Evolutionary conservation across 2,329 filamentous ascomycete genomes (phyloP), one percentile per base, ranked within the genome.

Genomic region (Xylaria sp.): DNA sequence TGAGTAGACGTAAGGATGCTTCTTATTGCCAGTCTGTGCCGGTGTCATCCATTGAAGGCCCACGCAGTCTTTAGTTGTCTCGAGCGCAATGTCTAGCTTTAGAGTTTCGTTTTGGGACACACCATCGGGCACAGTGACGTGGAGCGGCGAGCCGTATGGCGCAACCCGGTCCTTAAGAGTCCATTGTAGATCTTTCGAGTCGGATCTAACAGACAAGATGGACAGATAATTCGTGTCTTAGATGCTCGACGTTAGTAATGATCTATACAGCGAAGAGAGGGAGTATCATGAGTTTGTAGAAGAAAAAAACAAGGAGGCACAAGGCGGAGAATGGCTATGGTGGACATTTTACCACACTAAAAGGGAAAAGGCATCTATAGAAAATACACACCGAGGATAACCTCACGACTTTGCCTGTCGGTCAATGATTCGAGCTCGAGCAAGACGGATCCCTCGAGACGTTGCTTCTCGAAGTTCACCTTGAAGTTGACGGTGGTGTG

Each of bases 1-100:
- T 44, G 92, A 96, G 81, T 98, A 98, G 88, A 98, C 94, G 78
- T 97, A 98, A 1, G 94, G 94, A 68, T 96, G 90, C 77, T 93
- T 95, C 81, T 93, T 93, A 84, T 96, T 97, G 60, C 91, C 92
- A 0, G 95, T 98, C 80, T 98, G 95, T 31, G 90, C 90, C 1
- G 93, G 92, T 0, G 91, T 93, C 76, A 99, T 85, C 94, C 95
- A 99, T 78, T 98, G 94, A 64, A 99, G 82, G 9, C 94, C 94
- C 10, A 93, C 96, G 77, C 94, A 97, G 71, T 91, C 85, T 53
- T 90, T 85, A 1, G 95, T 98, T 4, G 95, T 98, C 68, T 90
- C 84, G 29, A 97, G 77, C 23, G 85, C 80, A 64, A 96, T 91
- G 75, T 87, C 77, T 17, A 89, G 70, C 67, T 80, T 79, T 63